These are phyloP conservation scores for Boeremia lycopersici DNA, from an alignment of 2,329 filamentous ascomycete genomes.

Conservation along the genomic window DNA sequence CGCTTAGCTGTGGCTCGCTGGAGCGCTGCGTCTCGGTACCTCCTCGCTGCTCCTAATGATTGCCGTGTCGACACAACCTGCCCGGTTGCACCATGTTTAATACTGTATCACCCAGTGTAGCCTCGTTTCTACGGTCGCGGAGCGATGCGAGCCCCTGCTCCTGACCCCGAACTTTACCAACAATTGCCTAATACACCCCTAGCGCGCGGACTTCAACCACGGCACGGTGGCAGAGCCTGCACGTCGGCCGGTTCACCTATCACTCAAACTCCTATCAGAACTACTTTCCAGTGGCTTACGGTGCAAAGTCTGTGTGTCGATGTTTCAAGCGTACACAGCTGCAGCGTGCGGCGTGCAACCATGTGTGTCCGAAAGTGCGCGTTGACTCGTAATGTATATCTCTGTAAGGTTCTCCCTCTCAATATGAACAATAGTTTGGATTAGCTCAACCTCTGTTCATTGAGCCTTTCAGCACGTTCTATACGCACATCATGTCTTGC, in stretches of 20 bases:
- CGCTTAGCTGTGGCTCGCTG: neutral
- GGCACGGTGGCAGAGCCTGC: neutral
- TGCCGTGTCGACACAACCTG: neutral
- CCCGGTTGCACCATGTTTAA: neutral
- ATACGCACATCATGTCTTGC: neutral
- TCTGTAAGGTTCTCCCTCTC: neutral
- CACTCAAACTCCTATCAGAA: neutral
- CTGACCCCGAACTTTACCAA: neutral
- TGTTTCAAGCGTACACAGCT: conserved; percentile 6
- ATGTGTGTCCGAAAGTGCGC: neutral
- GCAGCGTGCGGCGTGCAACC: neutral
- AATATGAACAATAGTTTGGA: neutral
- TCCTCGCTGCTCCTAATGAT: neutral
- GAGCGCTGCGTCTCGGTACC: neutral
- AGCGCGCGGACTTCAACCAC: conserved; percentile 11
- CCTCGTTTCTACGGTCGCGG: neutral
- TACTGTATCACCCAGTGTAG: neutral
- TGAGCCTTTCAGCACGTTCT: neutral
- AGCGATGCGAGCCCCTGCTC: conserved; percentile 2
- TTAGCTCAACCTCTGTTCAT: neutral
- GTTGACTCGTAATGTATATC: neutral
- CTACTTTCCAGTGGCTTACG: neutral
- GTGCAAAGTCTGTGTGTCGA: neutral
- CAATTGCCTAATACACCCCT: conserved; percentile 1
- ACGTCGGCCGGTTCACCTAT: neutral